Conservation (phyloP, 371 early-diverging fungal genomes). For the Mortierella sp. region DNA sequence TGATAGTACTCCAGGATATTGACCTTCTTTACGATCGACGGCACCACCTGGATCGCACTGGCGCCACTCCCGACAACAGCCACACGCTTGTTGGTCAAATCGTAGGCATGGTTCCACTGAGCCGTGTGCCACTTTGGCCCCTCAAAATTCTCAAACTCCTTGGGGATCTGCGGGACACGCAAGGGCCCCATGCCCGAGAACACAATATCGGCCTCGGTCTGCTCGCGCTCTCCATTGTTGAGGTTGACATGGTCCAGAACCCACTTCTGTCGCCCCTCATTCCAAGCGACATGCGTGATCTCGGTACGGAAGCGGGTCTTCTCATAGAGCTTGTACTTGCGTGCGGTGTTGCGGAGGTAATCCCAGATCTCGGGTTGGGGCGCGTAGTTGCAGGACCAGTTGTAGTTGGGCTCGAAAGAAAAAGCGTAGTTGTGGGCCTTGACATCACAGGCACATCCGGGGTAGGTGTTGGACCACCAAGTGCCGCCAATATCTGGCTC, state of each 20-base stretch:
- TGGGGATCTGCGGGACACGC: constrained; percentile 62
- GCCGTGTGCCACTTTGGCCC: constrained; percentile 63
- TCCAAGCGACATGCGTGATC: constrained; percentile 60
- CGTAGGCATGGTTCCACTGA: constrained; percentile 60
- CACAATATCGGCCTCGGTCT: constrained; percentile 29
- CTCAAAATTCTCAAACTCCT: constrained; percentile 59
- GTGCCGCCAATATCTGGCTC: constrained; percentile 68
- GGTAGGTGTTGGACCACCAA: constrained; percentile 72
- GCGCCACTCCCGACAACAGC: constrained; percentile 67
- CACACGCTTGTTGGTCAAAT: constrained; percentile 62
- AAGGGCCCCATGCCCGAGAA: constrained; percentile 62
- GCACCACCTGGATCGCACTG: constrained; percentile 65
- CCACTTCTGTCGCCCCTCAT: constrained; percentile 61
- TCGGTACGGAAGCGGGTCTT: constrained; percentile 62
- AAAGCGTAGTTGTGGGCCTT: constrained; percentile 60
- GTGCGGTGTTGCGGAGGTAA: constrained; percentile 63
- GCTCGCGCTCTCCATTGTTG: constrained; percentile 15
- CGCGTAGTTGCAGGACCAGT: constrained; percentile 64
- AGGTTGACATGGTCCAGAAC: constrained; percentile 39
- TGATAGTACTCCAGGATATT: constrained; percentile 63
- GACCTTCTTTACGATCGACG: constrained; percentile 59
- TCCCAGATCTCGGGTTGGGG: constrained; percentile 62
- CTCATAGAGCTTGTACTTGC: constrained; percentile 60
- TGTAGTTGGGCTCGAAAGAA: constrained; percentile 48
- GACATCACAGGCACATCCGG: constrained; percentile 72